These are phyloP conservation scores for Kluyveromyces marxianus DNA, from an alignment of 1,139 yeast species.

Conservation along the genomic window DNA sequence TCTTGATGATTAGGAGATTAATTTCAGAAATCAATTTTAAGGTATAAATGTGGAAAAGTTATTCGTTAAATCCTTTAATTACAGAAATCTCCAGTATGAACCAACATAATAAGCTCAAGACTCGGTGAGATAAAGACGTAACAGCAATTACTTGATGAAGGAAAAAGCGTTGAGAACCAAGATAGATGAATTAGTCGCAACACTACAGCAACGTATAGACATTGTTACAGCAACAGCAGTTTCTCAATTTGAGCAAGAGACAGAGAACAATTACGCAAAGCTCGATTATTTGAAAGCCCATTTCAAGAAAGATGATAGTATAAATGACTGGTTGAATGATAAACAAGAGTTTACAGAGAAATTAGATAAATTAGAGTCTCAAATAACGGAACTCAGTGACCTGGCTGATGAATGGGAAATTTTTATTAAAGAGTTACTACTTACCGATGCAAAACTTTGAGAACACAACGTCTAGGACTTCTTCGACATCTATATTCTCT, in stretches of 20 bases:
- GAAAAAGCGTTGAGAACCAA: conserved; percentile 20
- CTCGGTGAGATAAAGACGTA: not conserved
- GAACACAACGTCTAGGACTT: conserved; percentile 83
- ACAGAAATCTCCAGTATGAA: too few relatives aligned
- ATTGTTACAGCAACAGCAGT: conserved; percentile 20
- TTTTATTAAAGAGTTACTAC: conserved; percentile 29
- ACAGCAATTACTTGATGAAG: conserved; percentile 10
- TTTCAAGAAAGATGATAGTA: conserved; percentile 24
- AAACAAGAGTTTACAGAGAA: not conserved
- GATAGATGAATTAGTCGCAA: conserved; percentile 18
- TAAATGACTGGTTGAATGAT: conserved; percentile 18
- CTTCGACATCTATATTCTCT: conserved; percentile 81
- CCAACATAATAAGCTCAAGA: too few relatives aligned
- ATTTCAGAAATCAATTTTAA: too few relatives aligned
- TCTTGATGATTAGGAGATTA: too few relatives aligned
- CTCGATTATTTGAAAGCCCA: conserved; percentile 21
- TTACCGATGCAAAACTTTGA: conserved; percentile 93
- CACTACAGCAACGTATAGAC: conserved; percentile 17
- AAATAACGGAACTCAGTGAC: not conserved
- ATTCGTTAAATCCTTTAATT: too few relatives aligned
- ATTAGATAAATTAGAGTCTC: not conserved
- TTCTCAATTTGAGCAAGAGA: conserved; percentile 16
- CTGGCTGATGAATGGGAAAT: conserved; percentile 3
- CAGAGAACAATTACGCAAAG: conserved; percentile 17
- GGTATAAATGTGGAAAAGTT: too few relatives aligned